These are phyloP conservation scores for Cercis canadensis DNA, from an alignment of 306 rosid genomes.

Conservation along the genomic window DNA sequence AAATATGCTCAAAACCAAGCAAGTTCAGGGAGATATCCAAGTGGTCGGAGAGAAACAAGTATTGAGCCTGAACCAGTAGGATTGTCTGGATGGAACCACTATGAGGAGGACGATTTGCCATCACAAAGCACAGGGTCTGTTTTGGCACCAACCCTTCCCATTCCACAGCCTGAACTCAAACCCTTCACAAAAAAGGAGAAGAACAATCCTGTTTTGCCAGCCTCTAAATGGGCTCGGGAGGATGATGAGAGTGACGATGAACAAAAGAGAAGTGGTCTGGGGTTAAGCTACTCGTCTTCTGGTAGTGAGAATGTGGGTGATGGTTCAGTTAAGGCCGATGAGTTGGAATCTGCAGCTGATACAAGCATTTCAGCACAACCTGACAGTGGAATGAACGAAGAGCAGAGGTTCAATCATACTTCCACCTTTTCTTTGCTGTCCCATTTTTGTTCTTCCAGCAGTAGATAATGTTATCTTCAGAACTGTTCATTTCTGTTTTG, in stretches of 20 bases:
- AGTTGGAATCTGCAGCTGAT: constrained; percentile 72
- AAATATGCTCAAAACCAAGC: constrained; percentile 72
- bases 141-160: constrained; percentile 62
- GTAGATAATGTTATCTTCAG: constrained; percentile 16
- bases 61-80: constrained; percentile 69
- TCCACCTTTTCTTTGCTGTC: constrained; percentile 24
- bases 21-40: constrained; percentile 70
- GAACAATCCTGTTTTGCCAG: constrained; percentile 81
- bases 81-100: constrained; percentile 73
- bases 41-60: constrained; percentile 60
- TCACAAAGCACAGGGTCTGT: constrained; percentile 58
- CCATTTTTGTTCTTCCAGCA: constrained; percentile 12
- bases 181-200: constrained; percentile 75
- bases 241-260: constrained; percentile 96
- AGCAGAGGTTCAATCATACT: constrained; percentile 69
- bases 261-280: constrained; percentile 68
- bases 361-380: constrained; percentile 58
- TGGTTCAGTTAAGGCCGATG: constrained; percentile 67
- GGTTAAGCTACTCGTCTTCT: constrained; percentile 91
- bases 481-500: not conserved
- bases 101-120: constrained; percentile 59
- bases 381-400: constrained; percentile 91
- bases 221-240: constrained; percentile 99
- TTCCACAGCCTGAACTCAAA: constrained; percentile 79
- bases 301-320: constrained; percentile 95